Conservation (phyloP, 352 stramenopile genomes). For the Poterioochromonas sp. region DNA sequence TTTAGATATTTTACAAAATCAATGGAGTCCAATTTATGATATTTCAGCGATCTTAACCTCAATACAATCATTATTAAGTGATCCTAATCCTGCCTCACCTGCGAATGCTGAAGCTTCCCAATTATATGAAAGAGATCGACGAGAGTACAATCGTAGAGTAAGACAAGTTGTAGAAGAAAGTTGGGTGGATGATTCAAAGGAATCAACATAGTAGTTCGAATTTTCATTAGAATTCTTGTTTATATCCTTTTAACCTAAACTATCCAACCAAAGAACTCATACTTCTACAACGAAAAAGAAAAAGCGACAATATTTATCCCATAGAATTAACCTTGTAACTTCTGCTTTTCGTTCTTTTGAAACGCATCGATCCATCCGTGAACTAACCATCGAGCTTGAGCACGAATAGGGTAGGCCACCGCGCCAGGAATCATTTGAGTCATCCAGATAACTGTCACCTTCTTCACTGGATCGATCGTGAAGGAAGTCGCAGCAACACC, state of each 20-base stretch:
- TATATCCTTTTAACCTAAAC: too few species aligned
- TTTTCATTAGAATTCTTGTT: too few species aligned
- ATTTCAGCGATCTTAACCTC: conserved; percentile 98
- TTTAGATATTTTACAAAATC: conserved; percentile 99
- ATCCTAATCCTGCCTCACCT: conserved; percentile 96
- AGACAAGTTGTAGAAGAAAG: conserved; percentile 97
- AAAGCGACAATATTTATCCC: too few species aligned
- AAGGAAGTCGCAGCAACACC: conserved; percentile 10
- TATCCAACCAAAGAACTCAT: too few species aligned
- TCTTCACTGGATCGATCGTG: background rate
- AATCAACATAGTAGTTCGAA: background rate
- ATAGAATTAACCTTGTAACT: too few species aligned
- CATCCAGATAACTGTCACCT: background rate
- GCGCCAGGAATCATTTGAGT: background rate
- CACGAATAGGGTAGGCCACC: background rate
- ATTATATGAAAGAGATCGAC: conserved; percentile 82
- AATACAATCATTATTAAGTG: conserved; percentile 97
- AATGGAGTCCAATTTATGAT: conserved; percentile 99
- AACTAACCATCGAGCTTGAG: background rate
- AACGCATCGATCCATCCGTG: background rate
- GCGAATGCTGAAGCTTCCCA: conserved; percentile 95
- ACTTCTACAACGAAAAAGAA: too few species aligned
- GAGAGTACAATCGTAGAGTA: conserved; percentile 97
- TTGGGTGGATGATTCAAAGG: conserved; percentile 71
- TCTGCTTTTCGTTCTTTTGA: too few species aligned